phyloP scores from a whole-genome alignment of 345 rosid species.

The Brassica carinata region DNA sequence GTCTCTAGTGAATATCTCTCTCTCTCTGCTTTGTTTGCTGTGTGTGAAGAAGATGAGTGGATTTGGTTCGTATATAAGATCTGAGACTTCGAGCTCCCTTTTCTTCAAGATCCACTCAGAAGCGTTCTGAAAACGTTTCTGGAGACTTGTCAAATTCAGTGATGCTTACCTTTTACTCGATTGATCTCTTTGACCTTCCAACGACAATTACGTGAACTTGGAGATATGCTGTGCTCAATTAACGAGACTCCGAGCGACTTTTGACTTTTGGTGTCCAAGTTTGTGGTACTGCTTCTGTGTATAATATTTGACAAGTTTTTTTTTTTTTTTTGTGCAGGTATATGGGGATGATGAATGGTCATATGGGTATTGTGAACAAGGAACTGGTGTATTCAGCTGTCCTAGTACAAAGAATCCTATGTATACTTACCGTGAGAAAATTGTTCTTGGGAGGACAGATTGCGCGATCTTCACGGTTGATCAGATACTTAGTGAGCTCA shows the following conservation, averaged over 20 bases:
- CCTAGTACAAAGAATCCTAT: conserved; percentile 81
- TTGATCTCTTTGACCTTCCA: conserved; percentile 1
- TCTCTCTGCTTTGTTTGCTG: neutral
- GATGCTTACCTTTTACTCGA: conserved; percentile 5
- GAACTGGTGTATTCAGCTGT: conserved; percentile 90
- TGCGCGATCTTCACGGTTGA: conserved; percentile 65
- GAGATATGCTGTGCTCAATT: neutral
- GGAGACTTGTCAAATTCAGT: neutral
- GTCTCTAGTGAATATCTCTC: neutral
- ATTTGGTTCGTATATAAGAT: neutral
- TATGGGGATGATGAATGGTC: conserved; percentile 97
- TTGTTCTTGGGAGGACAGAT: conserved; percentile 73
- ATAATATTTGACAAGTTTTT: neutral
- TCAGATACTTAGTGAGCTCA: conserved; percentile 74
- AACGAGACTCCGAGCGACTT: neutral
- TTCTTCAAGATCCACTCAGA: neutral
- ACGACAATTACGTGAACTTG: too few relatives aligned
- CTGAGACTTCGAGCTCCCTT: neutral
- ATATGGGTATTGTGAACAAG: conserved; percentile 90
- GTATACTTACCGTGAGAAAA: conserved; percentile 79
- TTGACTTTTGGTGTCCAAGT: conserved; percentile 16
- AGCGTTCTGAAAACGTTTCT: neutral
- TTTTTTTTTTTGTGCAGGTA: conserved; percentile 45
- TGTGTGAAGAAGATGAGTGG: neutral
- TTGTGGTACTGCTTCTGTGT: conserved; percentile 1